Evolutionary conservation across 2,329 filamentous ascomycete genomes (phyloP), one percentile per base, ranked within the genome.

Genomic region (Ophiosphaerella herpotricha): DNA sequence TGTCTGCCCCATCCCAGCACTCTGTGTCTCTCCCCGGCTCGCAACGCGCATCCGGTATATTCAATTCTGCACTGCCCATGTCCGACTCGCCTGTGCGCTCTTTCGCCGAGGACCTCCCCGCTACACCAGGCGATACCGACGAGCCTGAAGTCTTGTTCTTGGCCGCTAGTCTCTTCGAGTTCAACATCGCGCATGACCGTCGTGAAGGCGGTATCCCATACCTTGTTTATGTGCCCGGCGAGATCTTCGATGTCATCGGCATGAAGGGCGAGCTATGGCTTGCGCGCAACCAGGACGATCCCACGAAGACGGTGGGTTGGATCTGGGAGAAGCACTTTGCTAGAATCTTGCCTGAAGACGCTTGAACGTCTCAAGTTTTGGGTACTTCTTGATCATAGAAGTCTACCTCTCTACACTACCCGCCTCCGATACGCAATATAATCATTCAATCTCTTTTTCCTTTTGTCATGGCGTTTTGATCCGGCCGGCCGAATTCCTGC

Each of bases 321-420:
- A 96, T 99, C 66, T 99, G 94, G 94, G 96, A 92, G 66, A 97
- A 97, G 74, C 94, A 99, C 77, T 99, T 99, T 79, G 73, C 73
- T 18, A 60, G 72, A 16, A 74, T 74, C 24, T 46, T 74, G 33
- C 70, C 71, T 5, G 73, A 74, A 47, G 71, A 72, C 31, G 61
- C 61, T 35, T 67, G 54, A 49, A 36, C 31, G 18, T 39, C 23
- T 16, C 21, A n/a, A 14, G 5, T 9, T 11, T 48, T 40, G 26
- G 26, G 7, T 29, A 2, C 26, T 29, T 6, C 6, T 29, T 29
- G 2, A 29, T 29, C 26, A 11, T 21, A 21, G 18, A 21, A 4
- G 18, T 21, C 18, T 21, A 21, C 18, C 18, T 3, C 4, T 3
- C 18, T 3, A 21, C 2, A 21, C 26, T 11, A 5, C 7, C 26